These are phyloP conservation scores for Rhizopogon roseolus DNA, from an alignment of 768 basidiomycete species.

Conservation along the genomic window DNA sequence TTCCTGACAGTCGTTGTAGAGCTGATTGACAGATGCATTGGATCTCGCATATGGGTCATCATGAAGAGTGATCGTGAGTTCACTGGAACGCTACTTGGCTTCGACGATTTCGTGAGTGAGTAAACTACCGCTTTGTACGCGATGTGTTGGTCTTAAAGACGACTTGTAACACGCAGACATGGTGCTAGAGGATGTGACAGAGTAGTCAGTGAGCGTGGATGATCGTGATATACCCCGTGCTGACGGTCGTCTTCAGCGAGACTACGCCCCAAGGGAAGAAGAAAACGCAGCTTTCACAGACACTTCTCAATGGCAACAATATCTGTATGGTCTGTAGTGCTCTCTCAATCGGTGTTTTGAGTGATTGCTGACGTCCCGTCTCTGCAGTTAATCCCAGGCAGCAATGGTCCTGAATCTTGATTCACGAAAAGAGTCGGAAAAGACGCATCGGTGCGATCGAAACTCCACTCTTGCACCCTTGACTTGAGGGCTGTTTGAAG, in stretches of 20 bases:
- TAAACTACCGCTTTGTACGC: constrained; percentile 20
- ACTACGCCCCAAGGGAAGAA: constrained; percentile 78
- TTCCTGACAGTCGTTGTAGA: constrained; percentile 41
- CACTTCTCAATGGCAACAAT: constrained; percentile 89
- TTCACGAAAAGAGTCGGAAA: background rate
- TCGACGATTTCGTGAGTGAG: constrained; percentile 99
- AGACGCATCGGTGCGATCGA: background rate
- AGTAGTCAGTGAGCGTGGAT: constrained; percentile 62
- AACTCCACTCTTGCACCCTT: background rate
- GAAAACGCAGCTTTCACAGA: constrained; percentile 80
- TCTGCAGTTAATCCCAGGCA: constrained; percentile 64
- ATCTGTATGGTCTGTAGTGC: constrained; percentile 83
- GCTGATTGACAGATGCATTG: constrained; percentile 95
- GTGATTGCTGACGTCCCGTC: constrained; percentile 1
- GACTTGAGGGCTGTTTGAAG: background rate
- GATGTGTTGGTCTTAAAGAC: background rate
- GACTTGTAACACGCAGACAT: constrained; percentile 50
- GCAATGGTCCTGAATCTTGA: constrained; percentile 53
- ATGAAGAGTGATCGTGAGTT: constrained; percentile 99
- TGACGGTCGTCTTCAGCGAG: constrained; percentile 51
- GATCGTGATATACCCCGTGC: background rate
- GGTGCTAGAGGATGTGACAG: constrained; percentile 94
- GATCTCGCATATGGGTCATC: constrained; percentile 95
- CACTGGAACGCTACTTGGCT: constrained; percentile 89
- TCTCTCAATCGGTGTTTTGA: background rate